Percentiles rank a stretch among this genome's conserved stretches.
Evolutionary conservation across 352 stramenopile genomes (phyloP).

Genomic region (Globisporangium sylvaticum): DNA sequence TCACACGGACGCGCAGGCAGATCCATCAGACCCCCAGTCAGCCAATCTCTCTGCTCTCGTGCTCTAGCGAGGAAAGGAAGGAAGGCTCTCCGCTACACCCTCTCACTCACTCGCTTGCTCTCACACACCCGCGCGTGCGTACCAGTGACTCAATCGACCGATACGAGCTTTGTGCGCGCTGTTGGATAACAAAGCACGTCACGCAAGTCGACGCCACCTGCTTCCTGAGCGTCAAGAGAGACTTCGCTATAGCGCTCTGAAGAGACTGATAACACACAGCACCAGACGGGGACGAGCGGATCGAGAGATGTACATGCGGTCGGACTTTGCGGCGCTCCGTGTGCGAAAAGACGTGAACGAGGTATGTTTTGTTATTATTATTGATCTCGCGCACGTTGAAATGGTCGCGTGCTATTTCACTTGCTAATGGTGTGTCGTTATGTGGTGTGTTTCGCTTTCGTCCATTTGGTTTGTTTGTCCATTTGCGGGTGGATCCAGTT

Average conservation of each 20-base stretch:
- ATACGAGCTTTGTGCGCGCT: not conserved
- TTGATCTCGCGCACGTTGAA: not conserved
- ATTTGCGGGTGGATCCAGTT: conserved; percentile 24
- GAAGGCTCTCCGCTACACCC: not conserved
- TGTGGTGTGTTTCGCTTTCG: not conserved
- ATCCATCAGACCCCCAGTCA: not conserved
- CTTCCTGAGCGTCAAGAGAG: too few relatives aligned
- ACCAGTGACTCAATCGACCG: not conserved
- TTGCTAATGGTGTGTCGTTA: not conserved
- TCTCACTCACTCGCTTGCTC: not conserved
- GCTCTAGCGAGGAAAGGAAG: not conserved
- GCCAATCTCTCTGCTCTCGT: not conserved
- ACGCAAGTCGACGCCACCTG: not conserved
- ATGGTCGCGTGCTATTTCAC: not conserved
- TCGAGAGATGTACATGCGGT: conserved; percentile 60
- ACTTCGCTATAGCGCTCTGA: not conserved
- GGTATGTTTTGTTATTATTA: conserved; percentile 25
- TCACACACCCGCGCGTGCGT: not conserved
- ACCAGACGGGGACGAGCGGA: not conserved
- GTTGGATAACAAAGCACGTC: not conserved
- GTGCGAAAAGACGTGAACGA: conserved; percentile 87
- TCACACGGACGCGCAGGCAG: not conserved
- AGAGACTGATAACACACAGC: not conserved
- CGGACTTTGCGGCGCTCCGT: conserved; percentile 70
- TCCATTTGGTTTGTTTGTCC: too few relatives aligned